Evolutionary conservation across 805 yeast species (phyloP).

Genomic region (Candida nonsorbophila): DNA sequence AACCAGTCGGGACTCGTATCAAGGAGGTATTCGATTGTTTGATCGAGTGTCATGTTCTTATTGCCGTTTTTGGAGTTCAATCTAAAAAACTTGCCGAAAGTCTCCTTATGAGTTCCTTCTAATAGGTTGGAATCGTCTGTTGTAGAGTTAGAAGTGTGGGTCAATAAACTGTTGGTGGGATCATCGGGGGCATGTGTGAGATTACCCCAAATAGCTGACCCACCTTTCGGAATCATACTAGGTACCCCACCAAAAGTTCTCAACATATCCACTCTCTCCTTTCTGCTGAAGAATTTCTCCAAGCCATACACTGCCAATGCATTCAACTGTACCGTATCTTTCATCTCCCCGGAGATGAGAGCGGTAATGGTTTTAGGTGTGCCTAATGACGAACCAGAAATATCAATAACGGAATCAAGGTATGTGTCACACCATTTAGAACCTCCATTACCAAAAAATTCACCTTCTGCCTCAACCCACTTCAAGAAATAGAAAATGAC

Average conservation of each 20-base stretch:
- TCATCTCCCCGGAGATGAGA: conserved; percentile 95
- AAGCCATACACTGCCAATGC: conserved; percentile 90
- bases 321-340: conserved; percentile 91
- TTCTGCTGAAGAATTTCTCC: conserved; percentile 87
- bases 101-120: conserved; percentile 23
- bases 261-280: conserved; percentile 82
- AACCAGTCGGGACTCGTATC: conserved; percentile 77
- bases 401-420: conserved; percentile 76
- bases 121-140: conserved; percentile 12
- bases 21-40: conserved; percentile 61
- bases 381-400: conserved; percentile 86
- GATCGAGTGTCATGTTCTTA: conserved; percentile 57
- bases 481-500: conserved; percentile 82
- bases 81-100: conserved; percentile 68
- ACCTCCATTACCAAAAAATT: conserved; percentile 87
- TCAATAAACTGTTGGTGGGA: conserved; percentile 24
- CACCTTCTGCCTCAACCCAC: conserved; percentile 93
- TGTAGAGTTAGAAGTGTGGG: conserved; percentile 9
- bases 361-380: conserved; percentile 95
- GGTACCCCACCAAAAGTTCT: conserved; percentile 92
- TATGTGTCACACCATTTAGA: conserved; percentile 79
- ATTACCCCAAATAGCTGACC: conserved; percentile 84
- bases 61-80: conserved; percentile 38
- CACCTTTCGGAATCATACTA: conserved; percentile 96
- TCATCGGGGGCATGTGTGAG: conserved; percentile 69